Evolutionary conservation across 352 stramenopile species (phyloP).

Genomic region (Globisporangium ultimum): DNA sequence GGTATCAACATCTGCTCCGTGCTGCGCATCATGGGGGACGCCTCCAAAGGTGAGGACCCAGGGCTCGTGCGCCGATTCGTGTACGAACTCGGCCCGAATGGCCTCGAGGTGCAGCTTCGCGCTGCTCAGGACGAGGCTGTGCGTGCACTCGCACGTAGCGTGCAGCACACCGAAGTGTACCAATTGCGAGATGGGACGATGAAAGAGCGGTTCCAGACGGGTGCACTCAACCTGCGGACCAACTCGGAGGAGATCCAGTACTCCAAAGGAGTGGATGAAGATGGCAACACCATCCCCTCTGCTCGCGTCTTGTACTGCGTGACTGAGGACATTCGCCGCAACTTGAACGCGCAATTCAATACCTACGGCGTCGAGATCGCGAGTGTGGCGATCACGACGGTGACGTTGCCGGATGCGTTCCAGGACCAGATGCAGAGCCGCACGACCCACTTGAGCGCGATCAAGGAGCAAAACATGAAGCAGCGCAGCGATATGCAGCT

Average conservation of each 20-base stretch:
- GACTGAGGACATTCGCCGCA: conserved; percentile 62
- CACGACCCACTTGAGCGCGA: conserved; percentile 59
- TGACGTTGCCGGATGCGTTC: conserved; percentile 46
- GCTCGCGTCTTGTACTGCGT: conserved; percentile 40
- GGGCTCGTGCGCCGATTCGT: conserved; percentile 85
- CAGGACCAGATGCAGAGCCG: conserved; percentile 65
- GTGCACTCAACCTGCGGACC: conserved; percentile 26
- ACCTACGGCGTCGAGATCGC: conserved; percentile 69
- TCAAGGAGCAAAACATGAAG: conserved; percentile 80
- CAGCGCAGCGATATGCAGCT: conserved; percentile 76
- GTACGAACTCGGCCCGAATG: conserved; percentile 81
- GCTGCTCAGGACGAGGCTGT: conserved; percentile 84
- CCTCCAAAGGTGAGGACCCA: conserved; percentile 77
- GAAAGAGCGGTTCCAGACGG: conserved; percentile 61
- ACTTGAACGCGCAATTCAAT: conserved; percentile 70
- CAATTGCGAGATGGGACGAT: conserved; percentile 72
- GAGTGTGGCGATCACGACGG: conserved; percentile 35
- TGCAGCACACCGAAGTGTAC: conserved; percentile 89
- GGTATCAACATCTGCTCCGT: conserved; percentile 87
- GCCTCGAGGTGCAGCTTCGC: conserved; percentile 81
- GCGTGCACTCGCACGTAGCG: conserved; percentile 70
- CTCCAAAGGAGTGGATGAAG: conserved; percentile 13
- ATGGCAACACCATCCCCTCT: conserved; percentile 1
- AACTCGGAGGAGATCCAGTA: conserved; percentile 7
- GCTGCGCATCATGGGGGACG: conserved; percentile 87